Evolutionary conservation across 257 asterid genomes (phyloP).

Genomic region (Rhazya stricta): DNA sequence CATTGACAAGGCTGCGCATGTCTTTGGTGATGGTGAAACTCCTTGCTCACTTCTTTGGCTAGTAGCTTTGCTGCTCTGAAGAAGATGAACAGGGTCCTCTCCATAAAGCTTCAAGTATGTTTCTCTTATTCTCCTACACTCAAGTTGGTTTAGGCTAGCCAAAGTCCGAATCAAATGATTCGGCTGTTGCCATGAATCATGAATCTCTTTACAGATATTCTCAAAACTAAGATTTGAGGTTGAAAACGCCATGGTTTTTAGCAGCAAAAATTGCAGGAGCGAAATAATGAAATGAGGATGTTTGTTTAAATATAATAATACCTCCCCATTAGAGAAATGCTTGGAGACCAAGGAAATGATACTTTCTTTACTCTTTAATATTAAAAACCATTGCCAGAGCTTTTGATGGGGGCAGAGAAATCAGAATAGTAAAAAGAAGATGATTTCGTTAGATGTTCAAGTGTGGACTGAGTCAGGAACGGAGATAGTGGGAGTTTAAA

Average conservation of each 20-base stretch:
- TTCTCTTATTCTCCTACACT: slow-evolving; percentile 39
- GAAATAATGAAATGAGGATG: not conserved
- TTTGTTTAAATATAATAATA: not conserved
- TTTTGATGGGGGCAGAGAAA: not conserved
- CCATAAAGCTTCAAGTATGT: slow-evolving; percentile 36
- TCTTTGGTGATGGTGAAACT: slow-evolving; percentile 8
- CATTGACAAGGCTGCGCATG: slow-evolving; percentile 20
- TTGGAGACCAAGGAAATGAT: slow-evolving; percentile 22
- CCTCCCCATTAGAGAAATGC: not conserved
- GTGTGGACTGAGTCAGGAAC: slow-evolving; percentile 12
- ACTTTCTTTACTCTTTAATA: not conserved
- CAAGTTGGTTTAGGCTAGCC: slow-evolving; percentile 27
- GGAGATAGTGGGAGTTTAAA: slow-evolving; percentile 1
- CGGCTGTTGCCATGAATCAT: slow-evolving; percentile 23
- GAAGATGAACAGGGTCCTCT: slow-evolving; percentile 33
- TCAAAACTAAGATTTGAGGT: slow-evolving; percentile 21
- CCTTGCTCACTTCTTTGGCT: slow-evolving; percentile 12
- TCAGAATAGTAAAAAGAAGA: not conserved
- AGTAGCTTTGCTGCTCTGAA: not conserved
- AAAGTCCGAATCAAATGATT: slow-evolving; percentile 20
- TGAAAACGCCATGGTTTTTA: slow-evolving; percentile 25
- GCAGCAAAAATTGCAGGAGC: slow-evolving; percentile 15
- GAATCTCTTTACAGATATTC: slow-evolving; percentile 42
- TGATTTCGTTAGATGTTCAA: not conserved
- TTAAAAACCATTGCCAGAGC: not conserved